These are phyloP conservation scores for Monosporozyma aquatica DNA, from an alignment of 805 yeast genomes.

Conservation along the genomic window DNA sequence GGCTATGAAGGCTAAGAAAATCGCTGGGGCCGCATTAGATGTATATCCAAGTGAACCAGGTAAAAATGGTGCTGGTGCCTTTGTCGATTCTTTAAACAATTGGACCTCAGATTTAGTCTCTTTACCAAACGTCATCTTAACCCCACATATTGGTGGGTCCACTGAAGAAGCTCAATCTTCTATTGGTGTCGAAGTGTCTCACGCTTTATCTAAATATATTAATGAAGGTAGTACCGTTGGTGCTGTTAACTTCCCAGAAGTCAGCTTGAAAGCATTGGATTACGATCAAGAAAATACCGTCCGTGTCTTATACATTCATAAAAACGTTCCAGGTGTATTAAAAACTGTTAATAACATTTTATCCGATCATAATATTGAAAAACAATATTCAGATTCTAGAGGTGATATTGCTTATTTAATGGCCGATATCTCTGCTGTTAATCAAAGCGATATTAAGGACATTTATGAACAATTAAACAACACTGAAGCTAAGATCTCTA, in stretches of 20 bases:
- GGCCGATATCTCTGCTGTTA: conserved; percentile 92
- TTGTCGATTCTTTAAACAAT: conserved; percentile 60
- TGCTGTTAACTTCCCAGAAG: conserved; percentile 99
- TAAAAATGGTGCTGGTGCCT: conserved; percentile 80
- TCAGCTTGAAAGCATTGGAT: conserved; percentile 76
- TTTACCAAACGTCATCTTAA: conserved; percentile 79
- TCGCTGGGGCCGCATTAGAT: conserved; percentile 96
- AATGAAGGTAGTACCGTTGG: conserved; percentile 94
- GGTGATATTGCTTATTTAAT: conserved; percentile 94
- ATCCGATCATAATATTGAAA: conserved; percentile 91
- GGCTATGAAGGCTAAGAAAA: conserved; percentile 86
- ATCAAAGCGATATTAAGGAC: conserved; percentile 69
- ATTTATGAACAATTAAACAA: conserved; percentile 78
- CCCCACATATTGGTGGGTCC: conserved; percentile 98
- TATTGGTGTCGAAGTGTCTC: conserved; percentile 90
- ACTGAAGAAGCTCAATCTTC: conserved; percentile 98
- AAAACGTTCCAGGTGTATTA: conserved; percentile 97
- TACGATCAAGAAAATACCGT: conserved; percentile 81
- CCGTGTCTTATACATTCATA: conserved; percentile 92
- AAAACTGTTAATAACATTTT: conserved; percentile 93
- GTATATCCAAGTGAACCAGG: conserved; percentile 97
- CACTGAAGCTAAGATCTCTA: conserved; percentile 84
- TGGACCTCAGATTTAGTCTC: conserved; percentile 79
- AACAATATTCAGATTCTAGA: conserved; percentile 94
- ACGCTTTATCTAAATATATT: conserved; percentile 79